Base-by-base conservation (phyloP, 495 filamentous ascomycete species). In the Penicillium coprophilum region DNA sequence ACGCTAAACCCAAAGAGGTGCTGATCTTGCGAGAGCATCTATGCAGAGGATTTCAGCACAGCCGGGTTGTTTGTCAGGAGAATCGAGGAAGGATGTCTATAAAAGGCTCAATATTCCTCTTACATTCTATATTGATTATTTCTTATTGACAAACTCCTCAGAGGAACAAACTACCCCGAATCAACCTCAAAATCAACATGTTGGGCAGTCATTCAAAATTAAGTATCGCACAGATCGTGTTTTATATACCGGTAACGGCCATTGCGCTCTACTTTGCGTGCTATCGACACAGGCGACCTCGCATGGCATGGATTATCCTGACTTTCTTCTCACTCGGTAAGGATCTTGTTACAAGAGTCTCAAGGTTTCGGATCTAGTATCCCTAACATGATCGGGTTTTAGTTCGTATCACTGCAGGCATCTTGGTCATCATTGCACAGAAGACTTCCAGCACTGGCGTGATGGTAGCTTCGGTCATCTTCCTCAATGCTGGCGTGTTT, bases 401-500 rank as follows among this genome's bases (percentile, higher is more conserved):
- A 69, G 64, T 67, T 39, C 64, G 64, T 9, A 28, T 70, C 12
- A 58, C 56, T 3, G 41, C 55, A 6, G 66, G 60, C 3, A 63
- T 66, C 6, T 32, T 69, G 24, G 58, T 66, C 4, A 60, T 66
- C 30, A 46, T 68, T 10, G 63, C 57, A 38, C 61, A 63, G 11
- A 47, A 67, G 4, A 38, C 57, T 1, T 50, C 58, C 28, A 58
- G 41, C 27, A 62, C 46, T 4, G 62, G 65, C 6, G 55, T 71
- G 15, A 53, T 56, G 30, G 47, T 68, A 3, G 65, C 63, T 3
- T 46, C 65, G 4, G 40, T 54, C 13, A 71, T 71, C 24, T 59
- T 71, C 6, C 50, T 65, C 28, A 67, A 65, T 47, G 53, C 63
- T 11, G 68, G 68, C 34, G 51, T 67, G 13, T 61, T 68, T 28